Evolutionary conservation across 208 protist species (phyloP).

Genomic region (Leishmania martiniquensis): DNA sequence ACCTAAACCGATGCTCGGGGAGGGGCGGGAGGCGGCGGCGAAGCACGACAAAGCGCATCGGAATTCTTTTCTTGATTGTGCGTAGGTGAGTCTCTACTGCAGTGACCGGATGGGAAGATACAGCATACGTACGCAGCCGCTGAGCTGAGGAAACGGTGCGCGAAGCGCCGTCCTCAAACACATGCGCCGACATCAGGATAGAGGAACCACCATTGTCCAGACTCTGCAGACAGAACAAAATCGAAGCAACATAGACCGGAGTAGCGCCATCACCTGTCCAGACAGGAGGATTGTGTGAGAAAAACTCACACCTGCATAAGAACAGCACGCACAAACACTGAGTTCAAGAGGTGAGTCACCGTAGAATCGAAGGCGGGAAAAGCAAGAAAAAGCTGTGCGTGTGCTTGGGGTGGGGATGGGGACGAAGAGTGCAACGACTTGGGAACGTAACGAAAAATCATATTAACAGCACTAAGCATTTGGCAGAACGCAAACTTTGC

Average conservation of each 20-base stretch:
- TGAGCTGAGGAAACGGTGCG: neutral
- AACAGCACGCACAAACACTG: neutral
- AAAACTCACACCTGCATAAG: neutral
- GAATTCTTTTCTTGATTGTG: neutral
- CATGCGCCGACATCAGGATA: neutral
- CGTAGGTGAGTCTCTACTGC: neutral
- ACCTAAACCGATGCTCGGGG: neutral
- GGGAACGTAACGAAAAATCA: neutral
- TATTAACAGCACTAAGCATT: neutral
- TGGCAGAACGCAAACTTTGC: neutral
- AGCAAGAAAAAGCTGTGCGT: neutral
- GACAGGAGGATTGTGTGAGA: neutral
- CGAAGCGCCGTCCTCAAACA: neutral
- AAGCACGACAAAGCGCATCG: neutral
- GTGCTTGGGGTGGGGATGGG: too few relatives aligned
- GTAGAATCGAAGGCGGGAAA: neutral
- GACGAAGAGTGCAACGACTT: neutral
- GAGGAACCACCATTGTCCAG: neutral
- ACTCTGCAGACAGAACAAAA: neutral
- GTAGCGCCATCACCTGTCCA: neutral
- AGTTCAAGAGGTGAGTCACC: neutral
- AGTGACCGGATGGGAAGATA: neutral
- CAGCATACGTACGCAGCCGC: neutral
- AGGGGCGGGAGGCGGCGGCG: neutral
- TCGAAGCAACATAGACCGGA: neutral